A percentile compares a stretch with the other conserved stretches of the same genome.
These are phyloP conservation scores for Ganoderma sinense DNA, from an alignment of 1,284 basidiomycete genomes.

Conservation along the genomic window DNA sequence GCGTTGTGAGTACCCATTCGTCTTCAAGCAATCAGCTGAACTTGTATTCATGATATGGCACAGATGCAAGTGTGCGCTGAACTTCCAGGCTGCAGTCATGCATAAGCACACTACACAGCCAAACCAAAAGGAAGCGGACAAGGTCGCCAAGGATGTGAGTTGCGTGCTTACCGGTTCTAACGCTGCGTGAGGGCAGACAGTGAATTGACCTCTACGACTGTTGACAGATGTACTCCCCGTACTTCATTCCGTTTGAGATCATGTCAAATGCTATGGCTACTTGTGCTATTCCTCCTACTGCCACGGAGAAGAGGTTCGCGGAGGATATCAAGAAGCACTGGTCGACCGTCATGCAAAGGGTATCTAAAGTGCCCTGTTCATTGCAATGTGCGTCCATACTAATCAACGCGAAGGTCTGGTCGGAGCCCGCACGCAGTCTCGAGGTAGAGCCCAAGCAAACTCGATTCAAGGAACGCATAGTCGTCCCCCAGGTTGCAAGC, in stretches of 20 bases:
- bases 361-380: not conserved
- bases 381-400: not conserved
- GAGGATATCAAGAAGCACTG: slow-evolving; percentile 18
- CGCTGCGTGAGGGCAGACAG: too few relatives aligned
- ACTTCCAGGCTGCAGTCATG: slow-evolving; percentile 8
- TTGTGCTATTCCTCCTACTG: not conserved
- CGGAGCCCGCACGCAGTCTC: slow-evolving; percentile 11
- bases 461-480: slow-evolving; percentile 11
- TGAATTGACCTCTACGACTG: too few relatives aligned
- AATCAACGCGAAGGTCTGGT: slow-evolving; percentile 11
- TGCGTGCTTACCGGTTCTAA: not conserved
- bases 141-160: not conserved
- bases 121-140: too few relatives aligned
- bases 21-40: not conserved
- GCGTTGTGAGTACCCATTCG: slow-evolving; percentile 12
- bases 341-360: slow-evolving; percentile 11
- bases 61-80: slow-evolving; percentile 15
- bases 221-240: slow-evolving; percentile 3
- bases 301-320: slow-evolving; percentile 8
- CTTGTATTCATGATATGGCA: not conserved
- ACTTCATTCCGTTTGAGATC: slow-evolving; percentile 14
- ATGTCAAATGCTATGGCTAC: slow-evolving; percentile 9
- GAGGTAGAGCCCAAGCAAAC: not conserved
- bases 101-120: too few relatives aligned
- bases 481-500: slow-evolving; percentile 1